A percentile compares a stretch with the other conserved stretches of the same genome.
These are phyloP conservation scores for Cyberlindnera bimundalis DNA, from an alignment of 805 yeast genomes.

Conservation along the genomic window DNA sequence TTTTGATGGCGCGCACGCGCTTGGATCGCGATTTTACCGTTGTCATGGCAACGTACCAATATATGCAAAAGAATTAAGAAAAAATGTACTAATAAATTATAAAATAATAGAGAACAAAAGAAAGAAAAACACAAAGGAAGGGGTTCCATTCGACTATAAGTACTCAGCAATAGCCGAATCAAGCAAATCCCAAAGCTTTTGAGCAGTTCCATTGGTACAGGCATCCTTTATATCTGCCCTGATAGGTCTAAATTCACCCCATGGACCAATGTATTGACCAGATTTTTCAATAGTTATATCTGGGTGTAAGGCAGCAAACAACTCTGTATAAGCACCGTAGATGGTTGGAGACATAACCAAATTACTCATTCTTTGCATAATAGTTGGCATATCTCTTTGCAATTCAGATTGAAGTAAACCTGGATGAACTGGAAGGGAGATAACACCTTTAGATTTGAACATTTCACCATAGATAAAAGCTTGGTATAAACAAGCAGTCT, in stretches of 20 bases:
- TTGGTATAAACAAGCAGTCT: slow-evolving; percentile 38
- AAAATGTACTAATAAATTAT: too few species aligned
- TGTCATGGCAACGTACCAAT: neutral
- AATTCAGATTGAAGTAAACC: slow-evolving; percentile 37
- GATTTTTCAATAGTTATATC: slow-evolving; percentile 21
- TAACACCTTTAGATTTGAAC: slow-evolving; percentile 29
- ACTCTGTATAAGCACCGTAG: slow-evolving; percentile 43
- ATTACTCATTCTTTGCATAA: neutral
- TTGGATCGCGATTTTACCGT: neutral
- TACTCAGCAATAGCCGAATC: slow-evolving; percentile 22
- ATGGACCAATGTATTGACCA: slow-evolving; percentile 39
- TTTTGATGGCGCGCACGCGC: neutral
- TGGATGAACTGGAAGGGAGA: slow-evolving; percentile 38
- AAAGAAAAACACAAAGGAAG: neutral
- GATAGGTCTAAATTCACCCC: slow-evolving; percentile 37
- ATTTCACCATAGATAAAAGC: slow-evolving; percentile 33
- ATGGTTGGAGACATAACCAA: neutral
- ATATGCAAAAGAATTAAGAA: too few species aligned
- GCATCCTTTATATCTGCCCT: slow-evolving; percentile 35
- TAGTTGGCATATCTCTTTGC: slow-evolving; percentile 22
- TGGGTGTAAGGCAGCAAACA: slow-evolving; percentile 41
- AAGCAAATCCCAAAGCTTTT: slow-evolving; percentile 33
- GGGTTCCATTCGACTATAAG: neutral
- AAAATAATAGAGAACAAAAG: too few species aligned
- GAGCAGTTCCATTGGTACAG: slow-evolving; percentile 31